These are phyloP conservation scores for Carex cristatella DNA, from an alignment of 176 grass and related monocot species.

Conservation along the genomic window DNA sequence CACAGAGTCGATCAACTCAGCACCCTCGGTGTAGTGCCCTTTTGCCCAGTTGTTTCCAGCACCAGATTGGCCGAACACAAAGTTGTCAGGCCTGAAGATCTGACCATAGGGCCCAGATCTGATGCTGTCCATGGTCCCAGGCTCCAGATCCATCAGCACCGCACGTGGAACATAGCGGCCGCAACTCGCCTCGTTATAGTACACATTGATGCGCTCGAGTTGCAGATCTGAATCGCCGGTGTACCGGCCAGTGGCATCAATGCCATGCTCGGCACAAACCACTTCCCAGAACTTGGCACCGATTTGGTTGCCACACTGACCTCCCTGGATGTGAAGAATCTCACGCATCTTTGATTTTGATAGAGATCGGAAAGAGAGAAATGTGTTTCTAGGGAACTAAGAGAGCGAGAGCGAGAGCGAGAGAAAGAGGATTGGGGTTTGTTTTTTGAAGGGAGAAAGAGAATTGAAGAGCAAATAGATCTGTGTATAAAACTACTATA, in stretches of 20 bases:
- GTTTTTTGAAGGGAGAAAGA: not conserved
- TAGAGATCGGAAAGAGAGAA: not conserved
- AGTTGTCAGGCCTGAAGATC: conserved; percentile 96
- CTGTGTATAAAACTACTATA: not conserved
- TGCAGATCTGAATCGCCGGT: conserved; percentile 65
- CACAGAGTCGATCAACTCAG: conserved; percentile 86
- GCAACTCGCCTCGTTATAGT: conserved; percentile 83
- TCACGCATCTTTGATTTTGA: conserved; percentile 54
- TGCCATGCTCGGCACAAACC: conserved; percentile 90
- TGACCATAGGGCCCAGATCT: conserved; percentile 64
- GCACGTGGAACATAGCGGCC: conserved; percentile 65
- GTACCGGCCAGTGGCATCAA: conserved; percentile 63
- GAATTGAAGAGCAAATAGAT: not conserved
- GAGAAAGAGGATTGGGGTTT: not conserved
- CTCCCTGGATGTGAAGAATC: conserved; percentile 92
- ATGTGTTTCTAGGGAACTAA: not conserved
- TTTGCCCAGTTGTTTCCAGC: conserved; percentile 96
- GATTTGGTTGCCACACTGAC: conserved; percentile 95
- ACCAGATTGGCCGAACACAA: conserved; percentile 82
- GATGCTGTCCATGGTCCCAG: conserved; percentile 82
- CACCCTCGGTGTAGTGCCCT: conserved; percentile 92
- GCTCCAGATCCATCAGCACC: conserved; percentile 95
- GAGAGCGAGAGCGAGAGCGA: not conserved
- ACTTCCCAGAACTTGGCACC: conserved; percentile 97
- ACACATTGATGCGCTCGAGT: conserved; percentile 92